Conservation (phyloP, 2,329 filamentous ascomycete species). For the Penicillium sp. region DNA sequence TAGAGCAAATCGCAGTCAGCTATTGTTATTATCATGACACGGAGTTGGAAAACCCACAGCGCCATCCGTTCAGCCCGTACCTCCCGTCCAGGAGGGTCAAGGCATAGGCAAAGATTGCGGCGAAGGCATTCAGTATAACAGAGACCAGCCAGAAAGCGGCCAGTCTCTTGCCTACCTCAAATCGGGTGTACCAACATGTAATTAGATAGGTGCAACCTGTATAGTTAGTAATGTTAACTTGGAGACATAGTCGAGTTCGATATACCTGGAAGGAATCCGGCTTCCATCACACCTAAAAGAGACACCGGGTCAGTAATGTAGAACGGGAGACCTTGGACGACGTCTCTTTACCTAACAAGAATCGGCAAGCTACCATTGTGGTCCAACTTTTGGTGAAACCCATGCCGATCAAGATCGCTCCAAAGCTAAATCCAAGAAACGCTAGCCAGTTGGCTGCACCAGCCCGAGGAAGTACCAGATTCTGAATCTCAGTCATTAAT, state of each 20-base stretch:
- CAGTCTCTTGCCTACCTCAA: constrained; percentile 28
- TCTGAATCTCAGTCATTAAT: constrained; percentile 8
- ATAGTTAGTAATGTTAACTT: constrained; percentile 26
- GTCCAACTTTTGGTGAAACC: constrained; percentile 27
- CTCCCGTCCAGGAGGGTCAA: constrained; percentile 25
- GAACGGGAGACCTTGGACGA: background rate
- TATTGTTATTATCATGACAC: background rate
- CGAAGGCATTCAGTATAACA: constrained; percentile 21
- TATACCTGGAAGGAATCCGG: background rate
- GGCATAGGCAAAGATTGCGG: constrained; percentile 33
- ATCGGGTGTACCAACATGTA: constrained; percentile 32
- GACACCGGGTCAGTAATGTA: background rate
- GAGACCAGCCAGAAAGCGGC: constrained; percentile 20
- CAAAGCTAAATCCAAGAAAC: constrained; percentile 22
- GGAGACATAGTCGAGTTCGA: constrained; percentile 9
- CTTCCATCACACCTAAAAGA: background rate
- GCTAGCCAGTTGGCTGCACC: constrained; percentile 23
- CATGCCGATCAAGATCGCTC: constrained; percentile 24
- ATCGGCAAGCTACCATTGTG: constrained; percentile 26
- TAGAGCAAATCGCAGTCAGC: background rate
- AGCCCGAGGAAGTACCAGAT: constrained; percentile 22
- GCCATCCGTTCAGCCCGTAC: constrained; percentile 27
- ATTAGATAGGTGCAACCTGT: constrained; percentile 31
- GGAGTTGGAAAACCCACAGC: background rate
- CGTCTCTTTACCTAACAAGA: constrained; percentile 14